These are phyloP conservation scores for Acanthochlamys bracteata DNA, from an alignment of 106 monocot species.

Conservation along the genomic window DNA sequence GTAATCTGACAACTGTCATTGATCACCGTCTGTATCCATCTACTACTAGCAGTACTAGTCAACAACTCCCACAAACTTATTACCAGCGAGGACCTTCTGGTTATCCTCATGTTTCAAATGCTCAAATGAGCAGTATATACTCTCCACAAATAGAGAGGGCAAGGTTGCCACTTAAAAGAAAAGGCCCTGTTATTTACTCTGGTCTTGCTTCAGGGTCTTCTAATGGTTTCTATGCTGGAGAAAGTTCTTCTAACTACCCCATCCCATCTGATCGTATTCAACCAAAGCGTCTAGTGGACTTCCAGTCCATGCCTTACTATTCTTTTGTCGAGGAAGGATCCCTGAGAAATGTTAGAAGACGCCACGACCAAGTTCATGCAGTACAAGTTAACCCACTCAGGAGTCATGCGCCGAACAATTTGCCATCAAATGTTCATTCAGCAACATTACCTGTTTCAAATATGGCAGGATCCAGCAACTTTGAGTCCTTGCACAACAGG, in stretches of 20 bases:
- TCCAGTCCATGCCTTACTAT: constrained; percentile 12
- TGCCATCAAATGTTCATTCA: constrained; percentile 19
- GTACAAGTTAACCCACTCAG: constrained; percentile 21
- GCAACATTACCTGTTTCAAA: constrained; percentile 8
- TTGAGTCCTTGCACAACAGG: not conserved
- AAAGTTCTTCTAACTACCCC: constrained; percentile 25
- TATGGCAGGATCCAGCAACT: constrained; percentile 12
- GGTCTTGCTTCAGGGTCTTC: constrained; percentile 7
- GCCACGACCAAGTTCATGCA: constrained; percentile 14
- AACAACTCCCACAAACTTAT: constrained; percentile 15
- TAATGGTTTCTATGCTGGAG: constrained; percentile 19
- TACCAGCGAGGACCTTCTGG: constrained; percentile 4
- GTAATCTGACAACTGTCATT: constrained; percentile 3
- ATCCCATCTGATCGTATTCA: constrained; percentile 15
- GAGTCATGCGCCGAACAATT: constrained; percentile 9
- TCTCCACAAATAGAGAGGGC: constrained; percentile 16
- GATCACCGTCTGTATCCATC: constrained; percentile 9
- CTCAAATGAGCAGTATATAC: not conserved
- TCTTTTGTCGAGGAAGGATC: constrained; percentile 26
- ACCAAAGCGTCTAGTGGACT: constrained; percentile 9
- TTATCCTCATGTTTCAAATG: constrained; percentile 1
- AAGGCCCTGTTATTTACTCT: constrained; percentile 13
- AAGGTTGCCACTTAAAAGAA: constrained; percentile 40
- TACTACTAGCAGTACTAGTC: constrained; percentile 12
- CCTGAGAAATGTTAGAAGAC: constrained; percentile 60